Base-by-base conservation (phyloP, 768 basidiomycete species). In the Fomitopsis pulvina region DNA sequence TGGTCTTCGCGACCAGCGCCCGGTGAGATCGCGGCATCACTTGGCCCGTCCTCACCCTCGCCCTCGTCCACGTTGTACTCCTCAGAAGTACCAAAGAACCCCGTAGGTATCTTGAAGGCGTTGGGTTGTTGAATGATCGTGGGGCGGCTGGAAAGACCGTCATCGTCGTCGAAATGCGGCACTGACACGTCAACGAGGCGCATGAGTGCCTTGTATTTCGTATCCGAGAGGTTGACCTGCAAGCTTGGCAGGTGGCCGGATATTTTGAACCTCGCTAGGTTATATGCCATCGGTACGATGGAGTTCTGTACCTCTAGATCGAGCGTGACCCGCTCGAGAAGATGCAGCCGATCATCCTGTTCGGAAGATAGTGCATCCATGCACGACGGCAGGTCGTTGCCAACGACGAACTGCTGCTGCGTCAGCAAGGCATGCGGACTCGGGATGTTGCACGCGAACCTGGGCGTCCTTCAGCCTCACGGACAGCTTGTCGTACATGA, bases 401-500 rank as follows among this genome's bases (percentile, higher is more conserved):
- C 96, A 46, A 99, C 77, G 51, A 99, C 74, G 51, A 99, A 92
- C 92, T 98, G 27, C 21, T 28, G 42, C 16, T 18, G 50, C 52
- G 48, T 56, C 26, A 62, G 45, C 25, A 16, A 51, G 18, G 5
- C 30, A 18, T 20, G 24, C 18, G 16, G 2, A 18, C n/a, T 5
- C 12, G 9, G 25, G n/a, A 37, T 12, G 3, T 24, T 50, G 26
- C 22, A n/a, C 21, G 43, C 69, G 49, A 53, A 94, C 93, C 81
- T 98, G 95, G 11, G 96, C 92, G 39, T 87, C 84, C 57, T 92
- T 76, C 16, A 99, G 76, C 49, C 79, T 82, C 30, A 99, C 73
- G 10, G 77, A 78, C 57, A 96, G 73, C 56, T 85, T 88, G 67
- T 99, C 96, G 60, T 98, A 99, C 92, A 98, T 95, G 29, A 97